Conservation (phyloP, 106 monocot genomes). For the Acanthochlamys bracteata region DNA sequence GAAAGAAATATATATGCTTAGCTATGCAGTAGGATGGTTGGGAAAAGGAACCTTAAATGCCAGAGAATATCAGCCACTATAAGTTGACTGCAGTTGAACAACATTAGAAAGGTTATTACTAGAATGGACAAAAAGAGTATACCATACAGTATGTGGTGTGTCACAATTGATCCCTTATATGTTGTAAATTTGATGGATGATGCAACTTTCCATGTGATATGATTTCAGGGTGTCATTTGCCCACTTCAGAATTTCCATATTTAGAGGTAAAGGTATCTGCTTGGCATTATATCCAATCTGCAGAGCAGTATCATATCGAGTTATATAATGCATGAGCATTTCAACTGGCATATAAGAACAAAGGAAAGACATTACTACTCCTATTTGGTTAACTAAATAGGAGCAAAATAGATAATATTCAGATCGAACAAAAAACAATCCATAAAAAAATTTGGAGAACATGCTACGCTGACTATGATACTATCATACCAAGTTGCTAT, state of each 20-base stretch:
- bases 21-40: too few species aligned
- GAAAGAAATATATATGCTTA: too few species aligned
- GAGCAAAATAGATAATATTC: not conserved
- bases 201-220: constrained; percentile 73
- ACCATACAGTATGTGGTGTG: constrained; percentile 92
- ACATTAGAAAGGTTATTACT: not conserved
- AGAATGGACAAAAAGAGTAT: constrained; percentile 10
- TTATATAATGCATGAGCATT: not conserved
- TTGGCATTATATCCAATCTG: constrained; percentile 62
- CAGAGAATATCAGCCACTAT: too few species aligned
- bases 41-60: too few species aligned
- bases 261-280: constrained; percentile 72
- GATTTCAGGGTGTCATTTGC: constrained; percentile 74
- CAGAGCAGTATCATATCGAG: constrained; percentile 6
- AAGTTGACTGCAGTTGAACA: too few species aligned
- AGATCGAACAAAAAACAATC: not conserved
- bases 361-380: not conserved
- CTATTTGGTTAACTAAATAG: too few species aligned
- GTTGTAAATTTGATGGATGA: constrained; percentile 70
- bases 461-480: not conserved
- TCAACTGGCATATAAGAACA: not conserved
- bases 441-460: not conserved
- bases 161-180: constrained; percentile 77
- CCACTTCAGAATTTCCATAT: constrained; percentile 79
- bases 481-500: constrained; percentile 49